Evolutionary conservation across 768 basidiomycete genomes (phyloP).

Genomic region (Tulasnella sp.): DNA sequence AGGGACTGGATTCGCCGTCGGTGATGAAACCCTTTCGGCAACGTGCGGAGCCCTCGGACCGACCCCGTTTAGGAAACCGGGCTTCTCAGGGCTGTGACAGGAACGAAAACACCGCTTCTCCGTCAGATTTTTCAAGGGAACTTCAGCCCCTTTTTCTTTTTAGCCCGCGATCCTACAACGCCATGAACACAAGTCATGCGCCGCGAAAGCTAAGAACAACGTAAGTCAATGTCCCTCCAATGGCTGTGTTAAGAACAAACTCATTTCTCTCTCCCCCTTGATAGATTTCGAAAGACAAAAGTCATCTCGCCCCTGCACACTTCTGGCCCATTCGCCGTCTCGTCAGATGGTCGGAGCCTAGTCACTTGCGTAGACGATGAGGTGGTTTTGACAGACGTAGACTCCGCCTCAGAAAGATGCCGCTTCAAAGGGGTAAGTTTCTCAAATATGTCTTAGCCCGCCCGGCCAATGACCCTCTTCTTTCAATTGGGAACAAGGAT

Average conservation of each 20-base stretch:
- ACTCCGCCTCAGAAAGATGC: constrained; percentile 67
- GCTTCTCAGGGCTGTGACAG: background rate
- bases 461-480: constrained; percentile 15
- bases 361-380: constrained; percentile 86
- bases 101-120: background rate
- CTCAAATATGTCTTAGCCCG: constrained; percentile 14
- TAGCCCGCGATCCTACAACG: background rate
- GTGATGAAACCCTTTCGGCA: background rate
- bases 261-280: background rate
- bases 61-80: background rate
- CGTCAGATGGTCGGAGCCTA: constrained; percentile 70
- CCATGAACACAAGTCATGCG: background rate
- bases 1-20: background rate
- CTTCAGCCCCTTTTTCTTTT: background rate
- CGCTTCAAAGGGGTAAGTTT: constrained; percentile 75
- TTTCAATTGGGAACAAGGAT: constrained; percentile 53
- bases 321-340: constrained; percentile 75
- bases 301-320: constrained; percentile 81
- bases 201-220: constrained; percentile 49
- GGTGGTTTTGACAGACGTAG: constrained; percentile 75
- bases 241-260: background rate
- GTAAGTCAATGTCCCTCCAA: constrained; percentile 39
- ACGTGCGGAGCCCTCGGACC: background rate
- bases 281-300: constrained; percentile 70
- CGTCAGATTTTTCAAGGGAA: background rate